Evolutionary conservation across 2,329 filamentous ascomycete genomes (phyloP).

Genomic region (Penicillium decumbens): DNA sequence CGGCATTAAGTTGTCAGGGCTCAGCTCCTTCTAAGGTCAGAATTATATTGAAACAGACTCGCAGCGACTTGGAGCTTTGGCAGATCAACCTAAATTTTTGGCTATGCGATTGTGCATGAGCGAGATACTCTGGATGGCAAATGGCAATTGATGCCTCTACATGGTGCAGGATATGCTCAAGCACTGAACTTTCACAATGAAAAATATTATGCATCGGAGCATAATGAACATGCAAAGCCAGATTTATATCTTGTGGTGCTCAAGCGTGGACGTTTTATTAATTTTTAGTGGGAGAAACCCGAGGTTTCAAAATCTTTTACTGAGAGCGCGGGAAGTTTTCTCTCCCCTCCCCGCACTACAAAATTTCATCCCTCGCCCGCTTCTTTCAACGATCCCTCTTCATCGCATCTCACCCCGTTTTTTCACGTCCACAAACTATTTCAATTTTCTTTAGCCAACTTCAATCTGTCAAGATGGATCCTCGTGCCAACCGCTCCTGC

Average conservation of each 20-base stretch:
- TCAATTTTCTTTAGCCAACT: neutral
- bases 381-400: constrained; percentile 1
- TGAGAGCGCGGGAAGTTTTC: constrained; percentile 14
- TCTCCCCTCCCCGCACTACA: constrained; percentile 17
- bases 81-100: neutral
- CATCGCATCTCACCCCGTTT: neutral
- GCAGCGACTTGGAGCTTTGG: neutral
- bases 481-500: constrained; percentile 48
- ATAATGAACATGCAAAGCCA: neutral
- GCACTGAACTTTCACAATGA: neutral
- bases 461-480: constrained; percentile 43
- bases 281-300: neutral
- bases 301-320: neutral
- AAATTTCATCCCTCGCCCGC: constrained; percentile 16
- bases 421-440: constrained; percentile 2
- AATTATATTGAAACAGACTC: neutral
- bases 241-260: no score
- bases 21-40: neutral
- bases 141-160: neutral
- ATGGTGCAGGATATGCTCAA: neutral
- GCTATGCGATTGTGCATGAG: neutral
- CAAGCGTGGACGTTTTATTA: neutral
- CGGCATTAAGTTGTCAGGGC: neutral
- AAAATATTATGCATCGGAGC: neutral
- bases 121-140: neutral